Percentiles rank a stretch among this genome's conserved stretches.
phyloP scores from a whole-genome alignment of 495 filamentous ascomycete species.

The Penicillium paradoxum region DNA sequence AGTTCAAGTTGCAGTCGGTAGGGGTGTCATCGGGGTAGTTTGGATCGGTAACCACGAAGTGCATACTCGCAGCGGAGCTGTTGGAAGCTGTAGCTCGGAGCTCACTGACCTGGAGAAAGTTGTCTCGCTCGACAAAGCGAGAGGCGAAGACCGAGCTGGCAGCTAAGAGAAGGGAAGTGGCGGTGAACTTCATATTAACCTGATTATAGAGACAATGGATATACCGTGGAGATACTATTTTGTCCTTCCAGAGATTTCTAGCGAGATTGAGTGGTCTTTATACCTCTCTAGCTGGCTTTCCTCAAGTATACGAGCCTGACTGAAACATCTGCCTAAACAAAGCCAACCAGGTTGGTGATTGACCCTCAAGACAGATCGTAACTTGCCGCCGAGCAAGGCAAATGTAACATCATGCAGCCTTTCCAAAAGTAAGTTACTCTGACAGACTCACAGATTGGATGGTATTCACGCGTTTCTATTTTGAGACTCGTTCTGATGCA shows the following conservation, averaged over 20 bases:
- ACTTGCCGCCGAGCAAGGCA: background rate
- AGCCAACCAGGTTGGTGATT: background rate
- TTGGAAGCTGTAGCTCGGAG: constrained; percentile 5
- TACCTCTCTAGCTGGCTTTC: background rate
- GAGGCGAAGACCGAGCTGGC: constrained; percentile 18
- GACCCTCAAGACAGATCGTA: background rate
- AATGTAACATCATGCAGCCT: background rate
- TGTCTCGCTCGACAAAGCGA: constrained; percentile 8
- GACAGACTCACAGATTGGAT: background rate
- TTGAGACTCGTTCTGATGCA: background rate
- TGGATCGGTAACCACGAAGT: constrained; percentile 20
- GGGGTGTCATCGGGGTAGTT: constrained; percentile 28
- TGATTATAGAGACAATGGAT: background rate
- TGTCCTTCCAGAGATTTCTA: no score
- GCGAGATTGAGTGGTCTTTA: background rate
- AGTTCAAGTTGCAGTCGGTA: constrained; percentile 24
- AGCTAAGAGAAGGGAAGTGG: constrained; percentile 13
- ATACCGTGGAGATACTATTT: background rate
- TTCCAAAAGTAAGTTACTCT: background rate
- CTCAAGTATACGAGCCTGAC: background rate
- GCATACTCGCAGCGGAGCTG: constrained; percentile 10
- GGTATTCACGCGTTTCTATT: background rate
- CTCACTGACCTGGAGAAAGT: constrained; percentile 17
- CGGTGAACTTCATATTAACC: constrained; percentile 20
- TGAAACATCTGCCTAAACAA: background rate